Evolutionary conservation across 1,284 basidiomycete genomes (phyloP), one percentile per base, ranked within the genome.

Genomic region (Kalmanozyma brasiliensis): DNA sequence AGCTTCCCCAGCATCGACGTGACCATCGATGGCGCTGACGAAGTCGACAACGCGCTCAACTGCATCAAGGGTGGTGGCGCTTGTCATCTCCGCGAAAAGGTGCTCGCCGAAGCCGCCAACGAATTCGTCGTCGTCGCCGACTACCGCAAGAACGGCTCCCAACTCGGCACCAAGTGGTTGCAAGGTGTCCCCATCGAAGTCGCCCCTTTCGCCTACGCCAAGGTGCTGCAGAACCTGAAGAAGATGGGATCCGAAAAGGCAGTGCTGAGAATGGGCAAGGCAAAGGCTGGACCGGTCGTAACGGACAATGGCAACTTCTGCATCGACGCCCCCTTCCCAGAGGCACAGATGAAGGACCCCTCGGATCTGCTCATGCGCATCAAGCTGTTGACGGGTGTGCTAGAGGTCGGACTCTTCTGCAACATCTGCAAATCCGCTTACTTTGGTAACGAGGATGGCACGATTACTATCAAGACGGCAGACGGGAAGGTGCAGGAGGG

Each of bases 1-100:
- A 67, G 59, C 37, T 77, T 92, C 84, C 90, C 91, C 2, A 85
- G 85, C 9, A 90, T 98, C 55, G 96, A 98, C 78, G 92, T 98
- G 24, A 96, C 94, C 7, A 89, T 99, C 52, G 95, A 99, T 82
- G 95, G 95, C 38, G 95, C 95, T 1, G 95, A 98, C 76, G 95
- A 98, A 83, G 93, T 97, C 30, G 94, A 98, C 83, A 83, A 86
- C 37, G 84, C 89, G 35, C 85, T 99, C 51, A 96, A 98, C 84
- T 91, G 91, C 64, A 95, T 99, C 85, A 98, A 98, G 84, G 95
- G 95, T 13, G 95, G 95, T 55, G 95, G 95, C 10, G 95, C 94
- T 1, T 98, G 95, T 83, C 96, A 98, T 77, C 84, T 98, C 32
- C 88, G 94, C 33, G 96, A 98, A 84, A 98, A 98, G 84, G 94